A percentile compares a stretch with the other conserved stretches of the same genome.
These are phyloP conservation scores for Coniochaeta prunicola DNA, from an alignment of 2,329 filamentous ascomycete genomes.

Conservation along the genomic window DNA sequence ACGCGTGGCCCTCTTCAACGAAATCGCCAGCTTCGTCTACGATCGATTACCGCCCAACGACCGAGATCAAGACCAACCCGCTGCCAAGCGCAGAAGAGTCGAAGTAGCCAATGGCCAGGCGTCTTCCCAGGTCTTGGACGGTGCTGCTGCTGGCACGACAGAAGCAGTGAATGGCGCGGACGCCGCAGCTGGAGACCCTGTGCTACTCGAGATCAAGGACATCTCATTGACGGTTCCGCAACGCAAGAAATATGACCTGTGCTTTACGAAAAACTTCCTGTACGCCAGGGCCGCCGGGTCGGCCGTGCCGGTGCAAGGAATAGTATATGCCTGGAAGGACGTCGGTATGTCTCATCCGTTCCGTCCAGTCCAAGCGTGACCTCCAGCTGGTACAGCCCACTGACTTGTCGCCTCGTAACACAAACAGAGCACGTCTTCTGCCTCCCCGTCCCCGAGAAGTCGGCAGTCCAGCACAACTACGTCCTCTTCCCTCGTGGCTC, in stretches of 20 bases:
- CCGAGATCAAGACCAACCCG: conserved; percentile 21
- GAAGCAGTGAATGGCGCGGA: conserved; percentile 15
- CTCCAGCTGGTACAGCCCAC: background rate
- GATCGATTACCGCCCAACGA: conserved; percentile 20
- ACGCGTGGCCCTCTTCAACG: conserved; percentile 47
- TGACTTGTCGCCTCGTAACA: background rate
- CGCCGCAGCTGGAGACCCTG: conserved; percentile 38
- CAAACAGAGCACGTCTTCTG: conserved; percentile 54
- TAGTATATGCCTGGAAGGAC: conserved; percentile 53
- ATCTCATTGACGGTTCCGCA: conserved; percentile 61
- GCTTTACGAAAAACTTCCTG: conserved; percentile 51
- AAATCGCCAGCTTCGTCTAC: conserved; percentile 43
- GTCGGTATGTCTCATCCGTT: conserved; percentile 41
- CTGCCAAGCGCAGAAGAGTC: conserved; percentile 45
- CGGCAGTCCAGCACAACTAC: conserved; percentile 60
- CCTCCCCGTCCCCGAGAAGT: conserved; percentile 58
- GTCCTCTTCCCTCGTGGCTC: conserved; percentile 52
- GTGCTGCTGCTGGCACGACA: conserved; percentile 1
- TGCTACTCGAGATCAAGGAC: conserved; percentile 56
- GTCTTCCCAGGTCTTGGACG: conserved; percentile 15
- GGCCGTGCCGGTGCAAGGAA: conserved; percentile 42
- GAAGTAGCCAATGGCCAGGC: conserved; percentile 26
- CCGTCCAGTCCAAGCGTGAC: conserved; percentile 1
- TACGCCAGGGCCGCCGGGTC: conserved; percentile 49
- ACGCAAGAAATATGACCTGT: conserved; percentile 61